A percentile compares a stretch with the other conserved stretches of the same genome.
These are phyloP conservation scores for Aspergillus novofumigatus DNA, from an alignment of 2,329 filamentous ascomycete species.

Conservation along the genomic window DNA sequence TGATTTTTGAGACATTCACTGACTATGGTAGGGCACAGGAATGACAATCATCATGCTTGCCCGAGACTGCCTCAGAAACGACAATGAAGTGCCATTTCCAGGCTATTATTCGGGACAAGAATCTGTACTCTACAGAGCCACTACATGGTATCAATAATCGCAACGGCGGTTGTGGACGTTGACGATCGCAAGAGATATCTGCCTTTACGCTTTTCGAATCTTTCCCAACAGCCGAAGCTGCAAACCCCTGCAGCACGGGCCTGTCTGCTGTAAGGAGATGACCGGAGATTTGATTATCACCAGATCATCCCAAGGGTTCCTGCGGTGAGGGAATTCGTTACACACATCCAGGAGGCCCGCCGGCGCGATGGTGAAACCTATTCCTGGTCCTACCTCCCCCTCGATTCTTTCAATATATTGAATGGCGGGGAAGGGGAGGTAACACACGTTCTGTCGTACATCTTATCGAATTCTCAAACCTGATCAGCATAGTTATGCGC, in stretches of 20 bases:
- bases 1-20: neutral
- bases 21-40: neutral
- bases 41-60: neutral
- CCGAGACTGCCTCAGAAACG: neutral
- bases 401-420: conserved; percentile 13
- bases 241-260: conserved; percentile 21
- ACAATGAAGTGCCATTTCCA: neutral
- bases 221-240: neutral
- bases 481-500: neutral
- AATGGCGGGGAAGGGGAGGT: neutral
- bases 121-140: neutral
- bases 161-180: neutral
- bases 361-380: conserved; percentile 3
- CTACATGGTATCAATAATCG: neutral
- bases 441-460: neutral
- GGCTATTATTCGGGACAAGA: neutral
- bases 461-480: neutral
- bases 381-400: neutral
- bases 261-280: conserved; percentile 23
- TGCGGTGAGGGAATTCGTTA: conserved; percentile 5
- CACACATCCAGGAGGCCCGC: conserved; percentile 6
- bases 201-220: neutral
- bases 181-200: neutral
- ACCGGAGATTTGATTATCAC: conserved; percentile 14
- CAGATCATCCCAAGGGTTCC: conserved; percentile 12